phyloP scores from a whole-genome alignment of 345 rosid species.

The Corymbia maculata region DNA sequence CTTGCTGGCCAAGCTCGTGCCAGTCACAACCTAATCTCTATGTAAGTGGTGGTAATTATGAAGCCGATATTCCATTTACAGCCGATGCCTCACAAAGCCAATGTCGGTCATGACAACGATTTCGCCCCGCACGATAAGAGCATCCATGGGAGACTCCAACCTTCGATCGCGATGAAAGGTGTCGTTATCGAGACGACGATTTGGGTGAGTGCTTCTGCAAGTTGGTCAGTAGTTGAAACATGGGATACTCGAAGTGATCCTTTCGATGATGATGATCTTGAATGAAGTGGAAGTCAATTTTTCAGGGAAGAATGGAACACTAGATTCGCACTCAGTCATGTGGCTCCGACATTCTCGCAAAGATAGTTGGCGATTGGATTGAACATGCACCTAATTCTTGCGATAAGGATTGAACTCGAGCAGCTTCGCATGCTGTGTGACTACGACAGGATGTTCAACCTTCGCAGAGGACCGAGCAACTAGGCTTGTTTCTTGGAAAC shows the following conservation, averaged over 20 bases:
- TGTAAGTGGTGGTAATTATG: not conserved
- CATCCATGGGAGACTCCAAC: not conserved
- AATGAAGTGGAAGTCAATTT: not conserved
- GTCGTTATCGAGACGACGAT: not conserved
- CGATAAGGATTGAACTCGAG: not conserved
- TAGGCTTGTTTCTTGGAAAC: not conserved
- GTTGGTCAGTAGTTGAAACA: not conserved
- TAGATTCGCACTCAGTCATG: not conserved
- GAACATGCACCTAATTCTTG: not conserved
- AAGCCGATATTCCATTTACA: not conserved
- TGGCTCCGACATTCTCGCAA: not conserved
- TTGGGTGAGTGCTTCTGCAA: not conserved
- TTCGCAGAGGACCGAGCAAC: not conserved
- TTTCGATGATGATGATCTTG: not conserved
- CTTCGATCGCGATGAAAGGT: not conserved
- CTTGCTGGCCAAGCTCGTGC: not conserved
- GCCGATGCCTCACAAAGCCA: not conserved
- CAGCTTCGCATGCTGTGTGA: not conserved
- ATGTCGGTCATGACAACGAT: not conserved
- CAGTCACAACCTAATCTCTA: not conserved
- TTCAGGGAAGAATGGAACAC: not conserved
- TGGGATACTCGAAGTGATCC: not conserved
- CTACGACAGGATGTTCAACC: not conserved
- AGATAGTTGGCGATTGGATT: not conserved
- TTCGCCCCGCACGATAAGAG: not conserved